Conservation (phyloP, 306 rosid genomes). For the Neltuma alba region DNA sequence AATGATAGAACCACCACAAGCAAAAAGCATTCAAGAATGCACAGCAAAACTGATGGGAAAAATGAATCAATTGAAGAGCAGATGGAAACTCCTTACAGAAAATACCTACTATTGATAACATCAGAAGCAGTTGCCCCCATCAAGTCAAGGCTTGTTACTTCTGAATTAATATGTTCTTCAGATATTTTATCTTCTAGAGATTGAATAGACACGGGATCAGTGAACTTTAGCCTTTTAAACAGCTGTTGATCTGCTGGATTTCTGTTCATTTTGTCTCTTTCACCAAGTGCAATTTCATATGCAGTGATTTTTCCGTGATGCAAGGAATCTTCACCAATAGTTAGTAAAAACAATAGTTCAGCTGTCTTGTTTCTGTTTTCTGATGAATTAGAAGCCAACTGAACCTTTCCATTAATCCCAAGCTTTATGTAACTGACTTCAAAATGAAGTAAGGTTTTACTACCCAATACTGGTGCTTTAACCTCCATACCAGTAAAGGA, state of each 20-base stretch:
- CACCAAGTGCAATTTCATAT: conserved; percentile 63
- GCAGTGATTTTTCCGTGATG: conserved; percentile 50
- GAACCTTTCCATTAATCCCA: conserved; percentile 50
- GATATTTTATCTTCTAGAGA: conserved; percentile 56
- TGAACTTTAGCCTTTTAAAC: conserved; percentile 54
- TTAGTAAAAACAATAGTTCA: conserved; percentile 63
- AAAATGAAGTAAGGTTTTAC: conserved; percentile 75
- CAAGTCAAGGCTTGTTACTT: conserved; percentile 78
- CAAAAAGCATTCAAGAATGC: conserved; percentile 17
- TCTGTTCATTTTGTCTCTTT: conserved; percentile 40
- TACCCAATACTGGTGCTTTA: conserved; percentile 60
- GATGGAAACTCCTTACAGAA: conserved; percentile 23
- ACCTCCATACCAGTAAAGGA: conserved; percentile 62
- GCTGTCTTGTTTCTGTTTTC: conserved; percentile 46
- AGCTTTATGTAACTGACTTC: conserved; percentile 51
- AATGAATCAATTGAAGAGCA: conserved; percentile 14
- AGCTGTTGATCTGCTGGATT: conserved; percentile 45
- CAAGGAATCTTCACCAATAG: conserved; percentile 53
- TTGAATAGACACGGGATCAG: conserved; percentile 65
- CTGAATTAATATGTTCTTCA: conserved; percentile 48
- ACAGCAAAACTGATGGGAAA: background rate
- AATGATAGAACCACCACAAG: conserved; percentile 23
- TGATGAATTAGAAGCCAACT: conserved; percentile 45
- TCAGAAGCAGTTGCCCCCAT: conserved; percentile 73
- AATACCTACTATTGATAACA: conserved; percentile 74